These are phyloP conservation scores for Cicer judaicum DNA, from an alignment of 306 rosid genomes.

Conservation along the genomic window DNA sequence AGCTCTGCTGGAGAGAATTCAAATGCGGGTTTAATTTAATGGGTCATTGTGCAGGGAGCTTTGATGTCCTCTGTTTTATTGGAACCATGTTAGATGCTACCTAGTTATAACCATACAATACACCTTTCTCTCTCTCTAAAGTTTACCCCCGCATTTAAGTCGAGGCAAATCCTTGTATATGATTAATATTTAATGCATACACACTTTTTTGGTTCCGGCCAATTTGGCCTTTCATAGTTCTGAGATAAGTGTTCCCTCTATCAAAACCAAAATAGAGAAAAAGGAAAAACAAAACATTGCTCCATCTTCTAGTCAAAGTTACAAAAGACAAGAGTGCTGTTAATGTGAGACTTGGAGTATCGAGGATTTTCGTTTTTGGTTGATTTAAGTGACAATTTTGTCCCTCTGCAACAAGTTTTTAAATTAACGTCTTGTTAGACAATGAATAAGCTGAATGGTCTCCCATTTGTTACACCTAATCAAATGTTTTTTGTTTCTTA, in stretches of 20 bases:
- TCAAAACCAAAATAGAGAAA: slow-evolving; percentile 20
- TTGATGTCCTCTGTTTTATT: background rate
- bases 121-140: background rate
- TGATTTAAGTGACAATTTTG: slow-evolving; percentile 16
- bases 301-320: background rate
- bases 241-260: background rate
- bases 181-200: slow-evolving; percentile 2
- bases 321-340: background rate
- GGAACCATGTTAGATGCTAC: background rate
- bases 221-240: slow-evolving; percentile 18
- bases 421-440: slow-evolving; percentile 3
- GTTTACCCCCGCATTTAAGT: background rate
- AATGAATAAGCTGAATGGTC: slow-evolving; percentile 7
- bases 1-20: background rate
- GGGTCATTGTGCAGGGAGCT: background rate
- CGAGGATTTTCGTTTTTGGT: slow-evolving; percentile 11
- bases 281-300: background rate
- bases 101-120: background rate
- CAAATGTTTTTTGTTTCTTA: slow-evolving; percentile 25
- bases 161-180: slow-evolving; percentile 14
- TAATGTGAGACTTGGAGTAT: background rate
- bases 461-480: slow-evolving; percentile 19
- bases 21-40: background rate
- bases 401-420: background rate
- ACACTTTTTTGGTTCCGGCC: slow-evolving; percentile 16